Conservation (phyloP, 2,329 filamentous ascomycete genomes). For the Macrophomina tecta region DNA sequence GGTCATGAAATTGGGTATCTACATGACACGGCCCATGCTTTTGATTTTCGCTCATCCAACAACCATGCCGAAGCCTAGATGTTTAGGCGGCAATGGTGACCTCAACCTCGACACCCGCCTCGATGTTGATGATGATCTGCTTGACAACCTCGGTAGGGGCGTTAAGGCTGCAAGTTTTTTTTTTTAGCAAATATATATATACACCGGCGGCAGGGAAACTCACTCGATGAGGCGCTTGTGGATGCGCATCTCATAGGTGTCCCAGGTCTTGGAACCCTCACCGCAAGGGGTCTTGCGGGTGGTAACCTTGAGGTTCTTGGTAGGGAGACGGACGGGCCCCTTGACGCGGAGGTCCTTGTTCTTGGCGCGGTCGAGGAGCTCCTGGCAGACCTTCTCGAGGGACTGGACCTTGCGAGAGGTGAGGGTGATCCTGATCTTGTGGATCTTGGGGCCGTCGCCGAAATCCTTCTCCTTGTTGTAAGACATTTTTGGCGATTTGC, state of each 20-base stretch:
- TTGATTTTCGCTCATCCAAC: background rate
- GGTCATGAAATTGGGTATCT: conserved; percentile 21
- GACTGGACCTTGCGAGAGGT: conserved; percentile 92
- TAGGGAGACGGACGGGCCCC: conserved; percentile 96
- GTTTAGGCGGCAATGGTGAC: conserved; percentile 84
- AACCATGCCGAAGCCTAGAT: conserved; percentile 2
- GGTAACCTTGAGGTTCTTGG: conserved; percentile 95
- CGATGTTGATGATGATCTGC: conserved; percentile 96
- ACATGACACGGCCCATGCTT: conserved; percentile 22
- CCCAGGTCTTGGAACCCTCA: conserved; percentile 99
- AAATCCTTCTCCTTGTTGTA: conserved; percentile 90
- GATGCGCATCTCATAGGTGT: conserved; percentile 98
- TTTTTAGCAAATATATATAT: background rate
- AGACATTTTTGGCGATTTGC: conserved; percentile 41
- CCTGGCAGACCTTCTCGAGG: conserved; percentile 93
- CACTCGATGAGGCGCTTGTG: conserved; percentile 98
- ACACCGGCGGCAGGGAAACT: conserved; percentile 42
- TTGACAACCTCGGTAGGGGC: conserved; percentile 97
- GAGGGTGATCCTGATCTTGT: conserved; percentile 98
- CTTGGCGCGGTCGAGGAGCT: conserved; percentile 98
- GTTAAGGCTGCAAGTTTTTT: conserved; percentile 67
- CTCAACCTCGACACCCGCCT: conserved; percentile 91
- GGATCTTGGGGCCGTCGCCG: conserved; percentile 91
- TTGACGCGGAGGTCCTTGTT: conserved; percentile 98
- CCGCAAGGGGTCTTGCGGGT: conserved; percentile 99